phyloP scores from a whole-genome alignment of 257 asterid genomes.

The Craterostigma plantagineum region DNA sequence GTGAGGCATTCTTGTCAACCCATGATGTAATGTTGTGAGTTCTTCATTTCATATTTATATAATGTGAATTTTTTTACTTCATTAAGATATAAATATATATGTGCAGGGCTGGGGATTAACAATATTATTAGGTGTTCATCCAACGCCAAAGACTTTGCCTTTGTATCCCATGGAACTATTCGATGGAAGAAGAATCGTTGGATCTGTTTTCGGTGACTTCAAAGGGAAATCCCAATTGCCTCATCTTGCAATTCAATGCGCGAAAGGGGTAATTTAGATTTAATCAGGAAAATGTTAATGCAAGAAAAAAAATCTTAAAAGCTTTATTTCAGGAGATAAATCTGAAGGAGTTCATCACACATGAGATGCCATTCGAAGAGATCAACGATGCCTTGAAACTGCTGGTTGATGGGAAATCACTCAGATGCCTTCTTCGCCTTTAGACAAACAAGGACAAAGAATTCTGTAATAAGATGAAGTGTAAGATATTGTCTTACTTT shows the following conservation, averaged over 20 bases:
- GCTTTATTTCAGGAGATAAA: slow-evolving; percentile 38
- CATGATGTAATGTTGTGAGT: slow-evolving; percentile 38
- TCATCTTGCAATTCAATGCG: slow-evolving; percentile 41
- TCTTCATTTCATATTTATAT: neutral
- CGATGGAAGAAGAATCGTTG: slow-evolving; percentile 69
- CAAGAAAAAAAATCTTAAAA: neutral
- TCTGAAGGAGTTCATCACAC: slow-evolving; percentile 74
- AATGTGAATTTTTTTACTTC: neutral
- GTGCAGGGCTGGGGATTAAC: slow-evolving; percentile 90
- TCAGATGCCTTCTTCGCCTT: slow-evolving; percentile 67
- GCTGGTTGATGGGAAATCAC: slow-evolving; percentile 52
- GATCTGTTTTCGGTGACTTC: slow-evolving; percentile 71
- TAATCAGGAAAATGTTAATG: neutral
- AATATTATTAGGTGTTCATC: slow-evolving; percentile 57
- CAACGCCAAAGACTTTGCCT: slow-evolving; percentile 53
- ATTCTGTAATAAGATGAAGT: no score
- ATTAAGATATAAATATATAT: neutral
- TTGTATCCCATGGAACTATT: slow-evolving; percentile 89
- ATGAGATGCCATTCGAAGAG: slow-evolving; percentile 46
- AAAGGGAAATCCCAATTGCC: slow-evolving; percentile 84
- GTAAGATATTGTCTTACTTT: no score
- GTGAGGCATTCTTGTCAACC: slow-evolving; percentile 81
- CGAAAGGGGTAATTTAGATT: slow-evolving; percentile 29
- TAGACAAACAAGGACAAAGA: slow-evolving; percentile 7
- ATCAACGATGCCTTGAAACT: slow-evolving; percentile 62